These are phyloP conservation scores for Cenchrus purpureus DNA, from an alignment of 176 grass and related monocot genomes.

Conservation along the genomic window DNA sequence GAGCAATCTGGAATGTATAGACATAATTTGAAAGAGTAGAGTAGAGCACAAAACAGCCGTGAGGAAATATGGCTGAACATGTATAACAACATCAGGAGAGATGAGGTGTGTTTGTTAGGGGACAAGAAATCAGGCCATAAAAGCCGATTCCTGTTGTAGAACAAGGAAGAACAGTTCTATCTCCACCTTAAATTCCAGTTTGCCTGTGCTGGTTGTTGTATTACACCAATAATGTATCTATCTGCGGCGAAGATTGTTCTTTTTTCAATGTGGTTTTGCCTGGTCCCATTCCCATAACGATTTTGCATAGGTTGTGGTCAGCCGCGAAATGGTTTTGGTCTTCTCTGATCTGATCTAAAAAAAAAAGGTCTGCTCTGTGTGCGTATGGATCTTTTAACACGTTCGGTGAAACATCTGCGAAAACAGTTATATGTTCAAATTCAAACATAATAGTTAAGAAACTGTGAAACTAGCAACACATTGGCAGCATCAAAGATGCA, in stretches of 20 bases:
- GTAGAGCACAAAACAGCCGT: conserved; percentile 38
- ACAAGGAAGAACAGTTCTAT: conserved; percentile 19
- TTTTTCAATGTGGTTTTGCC: background rate
- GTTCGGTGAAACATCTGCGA: no score
- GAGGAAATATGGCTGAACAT: conserved; percentile 29
- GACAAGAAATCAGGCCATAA: conserved; percentile 12
- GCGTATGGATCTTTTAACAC: no score
- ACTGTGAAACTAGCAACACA: no score
- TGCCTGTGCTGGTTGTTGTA: conserved; percentile 47
- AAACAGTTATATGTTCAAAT: no score
- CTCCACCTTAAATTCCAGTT: conserved; percentile 21
- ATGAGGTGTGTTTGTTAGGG: conserved; percentile 6
- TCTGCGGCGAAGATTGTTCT: conserved; percentile 13
- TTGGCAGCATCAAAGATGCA: no score
- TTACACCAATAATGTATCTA: conserved; percentile 37
- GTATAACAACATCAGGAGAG: conserved; percentile 1
- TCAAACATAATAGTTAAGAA: no score
- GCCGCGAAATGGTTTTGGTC: background rate
- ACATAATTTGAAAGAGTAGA: conserved; percentile 48
- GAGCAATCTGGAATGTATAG: conserved; percentile 36
- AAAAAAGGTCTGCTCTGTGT: no score
- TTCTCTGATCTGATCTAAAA: no score
- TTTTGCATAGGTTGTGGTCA: conserved; percentile 17
- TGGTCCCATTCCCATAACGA: no score
- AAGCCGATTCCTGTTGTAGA: conserved; percentile 1